phyloP scores from a whole-genome alignment of 169 alveolate species.

The Sarcocystis neurona region DNA sequence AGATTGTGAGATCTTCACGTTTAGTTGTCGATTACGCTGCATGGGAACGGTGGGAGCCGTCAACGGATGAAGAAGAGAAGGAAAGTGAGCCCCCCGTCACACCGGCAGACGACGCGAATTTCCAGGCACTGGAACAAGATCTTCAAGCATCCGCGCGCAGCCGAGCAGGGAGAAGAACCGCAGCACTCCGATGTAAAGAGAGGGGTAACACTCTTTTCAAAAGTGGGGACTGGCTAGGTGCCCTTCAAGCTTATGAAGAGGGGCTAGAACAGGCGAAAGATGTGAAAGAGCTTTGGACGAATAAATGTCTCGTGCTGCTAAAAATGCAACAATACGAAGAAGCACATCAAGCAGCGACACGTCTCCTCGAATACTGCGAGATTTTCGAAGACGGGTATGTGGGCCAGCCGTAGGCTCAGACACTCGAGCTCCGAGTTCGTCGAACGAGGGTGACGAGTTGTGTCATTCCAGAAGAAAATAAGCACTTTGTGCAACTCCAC shows the following conservation, averaged over 20 bases:
- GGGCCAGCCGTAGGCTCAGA: too few relatives aligned
- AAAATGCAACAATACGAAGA: conserved; percentile 52
- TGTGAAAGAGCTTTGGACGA: conserved; percentile 80
- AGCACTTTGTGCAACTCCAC: too few relatives aligned
- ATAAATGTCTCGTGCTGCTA: conserved; percentile 84
- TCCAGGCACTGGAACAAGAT: conserved; percentile 86
- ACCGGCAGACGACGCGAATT: conserved; percentile 87
- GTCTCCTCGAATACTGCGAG: conserved; percentile 27
- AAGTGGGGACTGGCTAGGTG: conserved; percentile 81
- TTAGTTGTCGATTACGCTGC: conserved; percentile 82
- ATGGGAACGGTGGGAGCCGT: conserved; percentile 84
- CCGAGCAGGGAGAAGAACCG: conserved; percentile 74
- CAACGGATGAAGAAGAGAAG: conserved; percentile 81
- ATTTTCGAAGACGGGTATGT: conserved; percentile 27
- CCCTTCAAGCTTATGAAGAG: conserved; percentile 79
- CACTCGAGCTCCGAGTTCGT: too few relatives aligned
- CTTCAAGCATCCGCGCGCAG: conserved; percentile 79
- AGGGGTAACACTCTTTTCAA: conserved; percentile 79
- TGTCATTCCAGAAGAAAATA: too few relatives aligned
- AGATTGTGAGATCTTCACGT: conserved; percentile 77
- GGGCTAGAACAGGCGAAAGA: conserved; percentile 83
- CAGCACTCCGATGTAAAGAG: conserved; percentile 79
- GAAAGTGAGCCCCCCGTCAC: conserved; percentile 76
- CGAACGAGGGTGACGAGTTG: too few relatives aligned
- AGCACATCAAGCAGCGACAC: neutral